phyloP scores from a whole-genome alignment of 139 green algal species.

The Ettlia oleoabundans region DNA sequence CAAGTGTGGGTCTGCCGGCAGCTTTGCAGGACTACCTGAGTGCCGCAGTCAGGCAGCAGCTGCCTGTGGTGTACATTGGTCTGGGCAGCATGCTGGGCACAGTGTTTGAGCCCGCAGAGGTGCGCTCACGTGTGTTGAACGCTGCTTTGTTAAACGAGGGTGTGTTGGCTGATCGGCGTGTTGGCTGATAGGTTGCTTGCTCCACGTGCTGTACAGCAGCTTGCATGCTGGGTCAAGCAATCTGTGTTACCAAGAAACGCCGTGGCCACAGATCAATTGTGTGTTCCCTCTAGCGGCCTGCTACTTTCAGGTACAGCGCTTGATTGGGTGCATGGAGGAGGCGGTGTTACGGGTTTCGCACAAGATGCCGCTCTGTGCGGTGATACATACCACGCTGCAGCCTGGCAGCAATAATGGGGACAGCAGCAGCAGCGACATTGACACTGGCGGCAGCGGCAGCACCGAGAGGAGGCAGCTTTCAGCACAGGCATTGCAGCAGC shows the following conservation, averaged over 20 bases:
- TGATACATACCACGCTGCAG: conserved; percentile 18
- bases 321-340: conserved; percentile 2
- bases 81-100: conserved; percentile 18
- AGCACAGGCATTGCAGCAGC: too few relatives aligned
- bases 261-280: background rate
- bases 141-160: too few relatives aligned
- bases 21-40: conserved; percentile 21
- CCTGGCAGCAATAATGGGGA: background rate
- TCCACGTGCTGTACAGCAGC: too few relatives aligned
- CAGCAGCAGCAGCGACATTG: too few relatives aligned
- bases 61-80: conserved; percentile 38
- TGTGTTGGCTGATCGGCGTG: too few relatives aligned
- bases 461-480: background rate
- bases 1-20: background rate
- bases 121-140: background rate
- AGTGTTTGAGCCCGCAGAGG: conserved; percentile 19
- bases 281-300: background rate
- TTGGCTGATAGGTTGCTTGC: too few relatives aligned
- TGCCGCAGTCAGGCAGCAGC: conserved; percentile 1
- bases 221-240: background rate
- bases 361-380: background rate
- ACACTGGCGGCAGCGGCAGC: background rate
- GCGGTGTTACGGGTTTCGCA: background rate
- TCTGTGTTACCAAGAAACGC: background rate
- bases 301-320: background rate